Conservation (phyloP, 1,284 basidiomycete species). For the Sphagnurus paluster region DNA sequence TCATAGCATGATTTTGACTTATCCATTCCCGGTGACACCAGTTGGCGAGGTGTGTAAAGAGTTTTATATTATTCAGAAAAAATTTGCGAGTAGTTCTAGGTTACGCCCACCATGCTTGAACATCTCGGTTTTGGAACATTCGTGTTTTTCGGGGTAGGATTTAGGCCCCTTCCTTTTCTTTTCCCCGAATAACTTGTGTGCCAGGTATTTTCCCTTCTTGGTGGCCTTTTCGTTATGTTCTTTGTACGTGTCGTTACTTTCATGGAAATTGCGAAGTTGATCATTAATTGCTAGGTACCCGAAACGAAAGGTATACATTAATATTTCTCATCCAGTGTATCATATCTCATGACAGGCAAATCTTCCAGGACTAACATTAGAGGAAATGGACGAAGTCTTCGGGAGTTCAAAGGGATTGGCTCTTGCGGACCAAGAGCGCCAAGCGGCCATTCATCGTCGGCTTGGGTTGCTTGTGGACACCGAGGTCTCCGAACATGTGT, state of each 20-base stretch:
- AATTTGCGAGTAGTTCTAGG: slow-evolving; percentile 41
- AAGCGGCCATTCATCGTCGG: slow-evolving; percentile 55
- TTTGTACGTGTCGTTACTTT: slow-evolving; percentile 43
- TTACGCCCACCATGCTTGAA: slow-evolving; percentile 63
- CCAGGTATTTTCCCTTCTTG: slow-evolving; percentile 62
- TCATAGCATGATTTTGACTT: slow-evolving; percentile 7
- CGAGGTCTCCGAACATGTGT: slow-evolving; percentile 1
- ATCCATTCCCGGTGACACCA: too few species aligned
- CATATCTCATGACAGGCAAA: neutral
- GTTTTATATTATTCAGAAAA: too few species aligned
- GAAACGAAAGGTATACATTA: slow-evolving; percentile 54
- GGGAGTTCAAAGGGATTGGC: slow-evolving; percentile 53
- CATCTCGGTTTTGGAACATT: slow-evolving; percentile 66
- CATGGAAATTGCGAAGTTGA: neutral
- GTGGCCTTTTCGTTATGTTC: slow-evolving; percentile 63
- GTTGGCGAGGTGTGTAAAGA: neutral
- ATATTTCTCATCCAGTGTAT: neutral
- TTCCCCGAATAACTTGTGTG: neutral
- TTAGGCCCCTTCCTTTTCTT: slow-evolving; percentile 6
- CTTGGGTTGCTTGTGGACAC: slow-evolving; percentile 46
- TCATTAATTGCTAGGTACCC: slow-evolving; percentile 44
- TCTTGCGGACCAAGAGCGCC: slow-evolving; percentile 52
- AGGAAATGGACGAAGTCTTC: slow-evolving; percentile 74
- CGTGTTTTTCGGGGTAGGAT: slow-evolving; percentile 64
- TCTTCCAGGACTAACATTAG: slow-evolving; percentile 54